Percentiles rank a stretch among this genome's conserved stretches.
Conservation (phyloP, 495 filamentous ascomycete genomes). For the Aspergillus hancockii region DNA sequence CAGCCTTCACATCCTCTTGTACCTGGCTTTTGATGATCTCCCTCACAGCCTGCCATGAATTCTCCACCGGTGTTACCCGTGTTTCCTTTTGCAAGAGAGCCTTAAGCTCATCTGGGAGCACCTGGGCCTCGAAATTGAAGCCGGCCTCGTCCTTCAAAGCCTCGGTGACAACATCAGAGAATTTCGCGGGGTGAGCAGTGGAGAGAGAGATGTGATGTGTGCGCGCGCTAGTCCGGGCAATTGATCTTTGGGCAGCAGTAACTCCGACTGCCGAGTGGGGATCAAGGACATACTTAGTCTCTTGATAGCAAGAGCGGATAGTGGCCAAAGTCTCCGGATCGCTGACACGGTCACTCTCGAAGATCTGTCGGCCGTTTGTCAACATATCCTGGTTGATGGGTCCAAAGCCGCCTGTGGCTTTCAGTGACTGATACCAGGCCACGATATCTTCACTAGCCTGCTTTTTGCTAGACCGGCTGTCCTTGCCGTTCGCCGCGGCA, state of each 20-base stretch:
- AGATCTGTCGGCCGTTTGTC: conserved; percentile 61
- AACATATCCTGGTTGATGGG: conserved; percentile 68
- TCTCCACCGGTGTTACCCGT: conserved; percentile 34
- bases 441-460: conserved; percentile 55
- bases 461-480: conserved; percentile 16
- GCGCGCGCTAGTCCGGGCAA: conserved; percentile 46
- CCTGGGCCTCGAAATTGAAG: conserved; percentile 67
- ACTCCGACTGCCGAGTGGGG: conserved; percentile 90
- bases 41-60: conserved; percentile 39
- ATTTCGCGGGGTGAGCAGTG: conserved; percentile 95
- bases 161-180: conserved; percentile 72
- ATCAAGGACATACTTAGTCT: conserved; percentile 72
- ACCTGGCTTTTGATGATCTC: conserved; percentile 43
- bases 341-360: conserved; percentile 80
- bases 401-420: conserved; percentile 73
- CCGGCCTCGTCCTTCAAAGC: conserved; percentile 66
- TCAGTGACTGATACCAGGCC: conserved; percentile 77
- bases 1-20: conserved; percentile 36
- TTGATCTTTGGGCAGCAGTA: conserved; percentile 65
- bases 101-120: conserved; percentile 77
- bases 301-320: conserved; percentile 64
- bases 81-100: conserved; percentile 65
- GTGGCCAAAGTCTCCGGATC: conserved; percentile 74
- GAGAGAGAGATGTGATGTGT: conserved; percentile 75
- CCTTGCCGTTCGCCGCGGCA: conserved; percentile 46